These are phyloP conservation scores for Dipteronia dyeriana DNA, from an alignment of 345 rosid species.

Conservation along the genomic window DNA sequence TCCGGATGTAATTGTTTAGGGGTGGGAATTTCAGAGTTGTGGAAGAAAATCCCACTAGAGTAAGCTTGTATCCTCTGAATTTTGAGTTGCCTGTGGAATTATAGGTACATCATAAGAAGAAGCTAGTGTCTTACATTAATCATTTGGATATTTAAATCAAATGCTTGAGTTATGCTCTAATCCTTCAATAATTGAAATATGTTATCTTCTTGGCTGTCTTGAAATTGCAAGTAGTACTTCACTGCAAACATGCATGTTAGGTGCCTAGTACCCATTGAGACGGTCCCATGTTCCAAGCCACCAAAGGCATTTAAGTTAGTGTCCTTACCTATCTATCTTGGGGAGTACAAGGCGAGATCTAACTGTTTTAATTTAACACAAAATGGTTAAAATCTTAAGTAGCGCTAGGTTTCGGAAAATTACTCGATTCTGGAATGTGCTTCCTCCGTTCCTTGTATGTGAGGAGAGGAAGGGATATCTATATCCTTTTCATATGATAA, in stretches of 20 bases:
- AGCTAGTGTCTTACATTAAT: no score
- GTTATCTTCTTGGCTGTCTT: background rate
- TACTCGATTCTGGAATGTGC: background rate
- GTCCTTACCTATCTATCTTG: background rate
- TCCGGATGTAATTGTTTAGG: background rate
- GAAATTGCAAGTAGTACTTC: background rate
- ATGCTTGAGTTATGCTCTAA: background rate
- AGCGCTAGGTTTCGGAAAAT: background rate
- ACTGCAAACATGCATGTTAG: background rate
- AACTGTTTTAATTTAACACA: background rate
- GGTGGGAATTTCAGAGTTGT: background rate
- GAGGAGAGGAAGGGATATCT: background rate
- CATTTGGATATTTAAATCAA: background rate
- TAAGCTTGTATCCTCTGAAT: background rate
- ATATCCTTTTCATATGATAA: background rate
- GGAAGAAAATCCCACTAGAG: background rate
- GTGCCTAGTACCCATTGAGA: background rate
- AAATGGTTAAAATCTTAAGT: no score
- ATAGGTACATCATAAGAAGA: background rate
- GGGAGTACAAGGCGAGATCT: background rate
- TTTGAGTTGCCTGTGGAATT: background rate
- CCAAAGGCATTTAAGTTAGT: background rate
- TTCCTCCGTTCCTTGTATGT: background rate
- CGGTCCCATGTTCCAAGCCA: background rate
- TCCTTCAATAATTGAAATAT: background rate